Base-by-base conservation (phyloP, 306 rosid genomes). In the Hylodesmum podocarpum region DNA sequence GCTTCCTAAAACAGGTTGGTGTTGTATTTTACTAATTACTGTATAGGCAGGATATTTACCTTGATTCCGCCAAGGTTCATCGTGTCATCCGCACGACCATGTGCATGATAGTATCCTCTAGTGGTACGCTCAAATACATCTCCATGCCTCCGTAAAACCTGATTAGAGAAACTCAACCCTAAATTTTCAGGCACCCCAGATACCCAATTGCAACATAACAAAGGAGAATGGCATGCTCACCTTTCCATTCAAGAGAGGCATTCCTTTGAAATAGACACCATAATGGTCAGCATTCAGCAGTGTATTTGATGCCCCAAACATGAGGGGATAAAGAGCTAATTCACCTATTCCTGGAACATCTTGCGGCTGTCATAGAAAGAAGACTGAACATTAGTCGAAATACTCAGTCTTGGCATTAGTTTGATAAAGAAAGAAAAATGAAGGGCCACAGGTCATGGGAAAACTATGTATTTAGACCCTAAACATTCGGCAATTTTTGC, bases 31-130 rank as follows among this genome's bases (percentile, higher is more conserved):
- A 77, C 31, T 34, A 67, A 31, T 14, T 72, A 46, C n/a, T 18
- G 43, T 13, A 15, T 4, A 61, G 61, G 66, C 18, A 63, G 37
- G 25, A 43, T 47, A 47, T 31, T 74, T 81, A 94, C 98, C 98
- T 94, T 94, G 87, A 94, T 92, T 73, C 98, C 98, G 59, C 97
- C 97, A 37, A 94, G 93, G 84, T 94, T 94, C 98, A 94, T 94
- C 37, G 97, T 92, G 83, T 94, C 98, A 82, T 94, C 98, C 6
- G 95, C 95, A 73, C 98, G 96, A 53, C 98, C 98, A 71, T 92
- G 98, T 2, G 98, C 98, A 46, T 81, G 98, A 76, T 92, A 92
- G 88, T 89, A 94, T 59, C 96, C 96, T 81, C 82, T 82, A 76
- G 88, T 76, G 19, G 91, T 86, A 71, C 83, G 91, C 89, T 92